Base-by-base conservation (phyloP, 257 asterid genomes). In the Ballota nigra region DNA sequence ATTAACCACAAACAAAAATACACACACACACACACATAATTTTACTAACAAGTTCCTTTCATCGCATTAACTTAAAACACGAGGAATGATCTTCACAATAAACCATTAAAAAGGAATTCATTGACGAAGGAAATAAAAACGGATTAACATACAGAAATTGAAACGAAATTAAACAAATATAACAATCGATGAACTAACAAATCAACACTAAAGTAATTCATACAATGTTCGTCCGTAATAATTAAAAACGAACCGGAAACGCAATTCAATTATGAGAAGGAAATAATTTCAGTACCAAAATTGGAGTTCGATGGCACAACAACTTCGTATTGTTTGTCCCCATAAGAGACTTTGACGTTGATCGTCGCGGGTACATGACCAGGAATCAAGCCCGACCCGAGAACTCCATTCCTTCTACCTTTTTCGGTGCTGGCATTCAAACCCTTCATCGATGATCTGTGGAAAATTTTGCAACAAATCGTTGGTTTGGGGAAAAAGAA, bases 261-360 rank as follows among this genome's bases (percentile, higher is more conserved):
- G 29, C 15, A 5, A 36, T 34, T 52, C 8, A 23, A 7, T 16
- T 8, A 40, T 26, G 34, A 13, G 34, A 11, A 34, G 24, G 63
- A 26, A 11, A 20, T 3, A 47, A 26, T 28, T 52, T 52, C 3
- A 64, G 49, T 82, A 85, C 89, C 89, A 68, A 80, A 82, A 33
- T 31, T 82, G 66, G 87, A 80, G 66, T 72, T 69, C 6, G 76
- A 75, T 1, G 89, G 86, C 52, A 80, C 78, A 7, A 53, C 62
- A 66, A 83, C 75, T 66, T 76, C 77, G 51, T 70, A 72, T 23
- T 58, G 69, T 67, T 60, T 45, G 10, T 12, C 75, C 8, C 78
- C 85, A 63, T 80, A 65, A 16, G 70, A 69, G 43, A 85, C 77
- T 71, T 68, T 85, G 78, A 85, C 12, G 75, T 29, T 75, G 52